phyloP scores from a whole-genome alignment of 257 asterid species.

The Przewalskia tangutica region DNA sequence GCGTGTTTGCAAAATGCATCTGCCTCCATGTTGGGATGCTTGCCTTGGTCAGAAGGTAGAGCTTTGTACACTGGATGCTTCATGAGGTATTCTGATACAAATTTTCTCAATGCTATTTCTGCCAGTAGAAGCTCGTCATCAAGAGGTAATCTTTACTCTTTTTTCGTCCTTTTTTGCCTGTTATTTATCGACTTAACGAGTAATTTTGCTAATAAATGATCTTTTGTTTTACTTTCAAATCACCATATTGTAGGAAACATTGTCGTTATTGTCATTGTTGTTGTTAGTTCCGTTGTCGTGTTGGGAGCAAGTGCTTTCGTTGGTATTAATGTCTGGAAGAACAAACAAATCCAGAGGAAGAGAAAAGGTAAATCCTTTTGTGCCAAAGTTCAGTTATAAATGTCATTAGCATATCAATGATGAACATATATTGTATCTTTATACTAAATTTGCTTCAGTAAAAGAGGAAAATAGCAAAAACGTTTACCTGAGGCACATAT shows the following conservation, averaged over 20 bases:
- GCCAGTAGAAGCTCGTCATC: not conserved
- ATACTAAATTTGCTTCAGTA: not conserved
- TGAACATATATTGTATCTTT: not conserved
- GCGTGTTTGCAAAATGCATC: too few species aligned
- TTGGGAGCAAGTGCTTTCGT: too few species aligned
- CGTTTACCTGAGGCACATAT: not conserved
- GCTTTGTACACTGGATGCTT: slow-evolving; percentile 61
- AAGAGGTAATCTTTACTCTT: too few species aligned
- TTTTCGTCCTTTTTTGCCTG: too few species aligned
- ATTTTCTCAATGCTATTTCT: slow-evolving; percentile 47
- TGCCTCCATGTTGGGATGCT: too few species aligned
- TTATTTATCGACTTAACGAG: too few species aligned
- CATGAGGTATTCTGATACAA: slow-evolving; percentile 49
- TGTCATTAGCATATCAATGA: not conserved
- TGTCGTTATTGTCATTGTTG: too few species aligned
- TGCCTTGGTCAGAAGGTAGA: not conserved
- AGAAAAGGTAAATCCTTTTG: too few species aligned
- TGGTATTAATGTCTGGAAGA: too few species aligned
- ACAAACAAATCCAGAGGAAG: too few species aligned
- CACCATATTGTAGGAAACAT: too few species aligned
- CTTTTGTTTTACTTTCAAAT: not conserved
- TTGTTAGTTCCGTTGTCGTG: too few species aligned
- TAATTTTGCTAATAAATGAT: not conserved
- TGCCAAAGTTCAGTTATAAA: not conserved
- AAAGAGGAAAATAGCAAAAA: not conserved